A percentile compares a stretch with the other conserved stretches of the same genome.
phyloP scores from a whole-genome alignment of 352 stramenopile species.

The Phytopythium oedochilum region DNA sequence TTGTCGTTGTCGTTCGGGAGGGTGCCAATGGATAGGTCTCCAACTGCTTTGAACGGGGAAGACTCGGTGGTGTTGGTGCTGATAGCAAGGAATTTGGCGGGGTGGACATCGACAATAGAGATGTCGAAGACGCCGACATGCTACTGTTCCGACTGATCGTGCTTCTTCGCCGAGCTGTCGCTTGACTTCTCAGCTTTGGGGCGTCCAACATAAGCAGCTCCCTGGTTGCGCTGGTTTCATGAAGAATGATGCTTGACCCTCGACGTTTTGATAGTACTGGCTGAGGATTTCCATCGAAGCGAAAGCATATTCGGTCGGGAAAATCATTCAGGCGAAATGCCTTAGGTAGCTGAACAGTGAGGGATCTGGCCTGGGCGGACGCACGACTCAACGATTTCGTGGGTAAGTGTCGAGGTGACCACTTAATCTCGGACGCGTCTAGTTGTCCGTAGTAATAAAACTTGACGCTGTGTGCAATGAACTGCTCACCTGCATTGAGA shows the following conservation, averaged over 20 bases:
- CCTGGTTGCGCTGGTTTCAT: conserved; percentile 35
- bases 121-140: conserved; percentile 32
- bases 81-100: conserved; percentile 6
- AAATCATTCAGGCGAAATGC: conserved; percentile 38
- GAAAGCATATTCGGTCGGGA: conserved; percentile 50
- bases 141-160: conserved; percentile 57
- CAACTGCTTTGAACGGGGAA: background rate
- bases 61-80: conserved; percentile 10
- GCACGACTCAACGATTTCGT: conserved; percentile 35
- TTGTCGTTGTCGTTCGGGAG: background rate
- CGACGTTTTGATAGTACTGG: conserved; percentile 37
- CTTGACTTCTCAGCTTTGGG: conserved; percentile 35
- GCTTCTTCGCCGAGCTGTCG: conserved; percentile 33
- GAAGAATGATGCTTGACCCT: conserved; percentile 40
- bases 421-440: conserved; percentile 38
- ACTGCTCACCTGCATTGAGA: conserved; percentile 68
- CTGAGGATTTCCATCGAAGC: conserved; percentile 42
- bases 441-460: conserved; percentile 65
- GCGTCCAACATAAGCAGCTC: conserved; percentile 38
- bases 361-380: conserved; percentile 31
- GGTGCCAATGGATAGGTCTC: background rate
- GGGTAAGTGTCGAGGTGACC: conserved; percentile 51
- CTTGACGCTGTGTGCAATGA: conserved; percentile 63
- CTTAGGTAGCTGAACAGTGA: conserved; percentile 51
- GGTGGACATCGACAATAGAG: conserved; percentile 15